Conservation (phyloP, 176 grass and related monocot species). For the Carex littledalei region DNA sequence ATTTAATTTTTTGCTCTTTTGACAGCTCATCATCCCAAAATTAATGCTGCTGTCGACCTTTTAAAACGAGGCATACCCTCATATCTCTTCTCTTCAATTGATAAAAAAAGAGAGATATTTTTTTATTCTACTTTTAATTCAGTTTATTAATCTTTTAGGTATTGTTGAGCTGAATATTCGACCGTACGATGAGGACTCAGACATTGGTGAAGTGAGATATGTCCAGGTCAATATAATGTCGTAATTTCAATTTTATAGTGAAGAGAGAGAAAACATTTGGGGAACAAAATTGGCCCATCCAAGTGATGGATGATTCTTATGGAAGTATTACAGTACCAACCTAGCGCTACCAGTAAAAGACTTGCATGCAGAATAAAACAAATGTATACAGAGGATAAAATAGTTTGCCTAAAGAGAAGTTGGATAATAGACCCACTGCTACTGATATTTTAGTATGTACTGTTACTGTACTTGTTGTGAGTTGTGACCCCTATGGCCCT, state of each 20-base stretch:
- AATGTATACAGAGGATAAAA: neutral
- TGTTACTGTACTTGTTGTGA: neutral
- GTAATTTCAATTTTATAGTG: slow-evolving; percentile 21
- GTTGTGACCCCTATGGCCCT: neutral
- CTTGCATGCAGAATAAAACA: neutral
- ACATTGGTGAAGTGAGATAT: slow-evolving; percentile 84
- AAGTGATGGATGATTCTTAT: neutral
- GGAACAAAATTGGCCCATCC: neutral
- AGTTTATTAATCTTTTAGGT: slow-evolving; percentile 39
- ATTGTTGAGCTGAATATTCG: slow-evolving; percentile 82
- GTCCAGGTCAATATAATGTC: slow-evolving; percentile 66
- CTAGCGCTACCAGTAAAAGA: neutral
- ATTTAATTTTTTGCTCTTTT: slow-evolving; percentile 21
- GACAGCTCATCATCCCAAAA: slow-evolving; percentile 88
- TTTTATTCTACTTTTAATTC: slow-evolving; percentile 1
- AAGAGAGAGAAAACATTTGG: neutral
- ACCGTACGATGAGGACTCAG: slow-evolving; percentile 69
- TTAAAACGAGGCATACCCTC: slow-evolving; percentile 59
- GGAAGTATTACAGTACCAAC: neutral
- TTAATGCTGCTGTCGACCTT: slow-evolving; percentile 76
- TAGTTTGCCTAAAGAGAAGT: neutral
- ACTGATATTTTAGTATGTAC: neutral
- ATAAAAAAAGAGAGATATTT: neutral
- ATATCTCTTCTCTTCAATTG: slow-evolving; percentile 15
- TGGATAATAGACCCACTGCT: neutral